Percentiles rank a stretch among this genome's conserved stretches.
These are phyloP conservation scores for Solanum raphanifolium DNA, from an alignment of 257 asterid genomes.

Conservation along the genomic window DNA sequence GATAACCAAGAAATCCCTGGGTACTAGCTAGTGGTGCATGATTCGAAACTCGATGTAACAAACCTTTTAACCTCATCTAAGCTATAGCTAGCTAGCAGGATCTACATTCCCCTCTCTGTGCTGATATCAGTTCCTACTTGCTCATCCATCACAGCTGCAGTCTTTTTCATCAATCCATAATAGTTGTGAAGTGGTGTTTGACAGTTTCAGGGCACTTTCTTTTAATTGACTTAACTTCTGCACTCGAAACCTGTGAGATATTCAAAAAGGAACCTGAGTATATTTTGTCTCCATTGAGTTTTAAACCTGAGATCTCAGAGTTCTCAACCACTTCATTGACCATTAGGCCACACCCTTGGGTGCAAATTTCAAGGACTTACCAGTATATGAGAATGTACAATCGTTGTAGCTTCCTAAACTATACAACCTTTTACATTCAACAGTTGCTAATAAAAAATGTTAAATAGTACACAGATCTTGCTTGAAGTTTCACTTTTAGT, in stretches of 20 bases:
- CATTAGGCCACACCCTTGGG: not conserved
- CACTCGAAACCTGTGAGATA: conserved; percentile 9
- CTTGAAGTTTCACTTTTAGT: not conserved
- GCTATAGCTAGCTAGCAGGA: no score
- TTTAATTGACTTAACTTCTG: conserved; percentile 54
- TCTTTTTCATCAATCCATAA: conserved; percentile 65
- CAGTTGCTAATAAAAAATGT: not conserved
- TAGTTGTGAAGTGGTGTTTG: conserved; percentile 71
- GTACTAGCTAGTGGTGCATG: no score
- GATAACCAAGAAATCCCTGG: no score
- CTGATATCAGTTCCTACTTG: no score
- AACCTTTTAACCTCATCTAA: no score
- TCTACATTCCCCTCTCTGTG: no score
- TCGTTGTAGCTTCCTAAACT: not conserved
- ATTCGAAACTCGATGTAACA: no score
- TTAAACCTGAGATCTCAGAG: not conserved
- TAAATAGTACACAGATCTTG: not conserved
- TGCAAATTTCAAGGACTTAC: not conserved
- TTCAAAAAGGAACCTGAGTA: not conserved
- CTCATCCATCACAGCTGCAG: not conserved
- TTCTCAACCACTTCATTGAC: not conserved
- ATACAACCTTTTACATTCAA: not conserved
- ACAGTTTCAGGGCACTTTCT: conserved; percentile 9
- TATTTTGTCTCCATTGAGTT: no score
- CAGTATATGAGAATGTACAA: not conserved